Percentiles rank a stretch among this genome's conserved stretches.
phyloP scores from a whole-genome alignment of 371 early-diverging fungal genomes.

The Mortierella sp. region DNA sequence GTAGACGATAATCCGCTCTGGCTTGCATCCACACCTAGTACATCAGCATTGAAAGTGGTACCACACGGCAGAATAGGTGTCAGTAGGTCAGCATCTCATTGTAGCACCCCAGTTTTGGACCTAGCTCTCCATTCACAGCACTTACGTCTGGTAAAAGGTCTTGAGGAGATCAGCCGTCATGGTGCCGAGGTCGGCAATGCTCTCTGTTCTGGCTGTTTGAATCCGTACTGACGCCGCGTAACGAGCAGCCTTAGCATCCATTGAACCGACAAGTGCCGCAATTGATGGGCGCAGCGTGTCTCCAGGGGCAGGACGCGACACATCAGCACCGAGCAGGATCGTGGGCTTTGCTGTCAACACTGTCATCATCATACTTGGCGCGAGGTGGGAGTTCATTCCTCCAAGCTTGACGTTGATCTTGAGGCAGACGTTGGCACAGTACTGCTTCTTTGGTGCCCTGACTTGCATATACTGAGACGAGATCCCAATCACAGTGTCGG shows the following conservation, averaged over 20 bases:
- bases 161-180: slow-evolving; percentile 89
- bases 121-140: too few relatives aligned
- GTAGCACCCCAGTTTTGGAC: background rate
- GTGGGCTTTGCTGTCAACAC: slow-evolving; percentile 79
- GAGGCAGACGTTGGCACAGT: slow-evolving; percentile 76
- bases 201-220: slow-evolving; percentile 88
- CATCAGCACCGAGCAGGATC: slow-evolving; percentile 96
- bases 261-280: slow-evolving; percentile 89
- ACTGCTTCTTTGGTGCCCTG: slow-evolving; percentile 71
- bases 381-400: slow-evolving; percentile 75
- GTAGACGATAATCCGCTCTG: slow-evolving; percentile 92
- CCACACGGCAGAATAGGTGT: too few relatives aligned
- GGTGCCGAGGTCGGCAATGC: slow-evolving; percentile 84
- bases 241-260: slow-evolving; percentile 88
- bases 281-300: slow-evolving; percentile 84
- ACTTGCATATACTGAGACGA: slow-evolving; percentile 93
- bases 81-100: background rate
- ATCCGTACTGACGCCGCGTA: slow-evolving; percentile 86
- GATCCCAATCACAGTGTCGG: slow-evolving; percentile 91
- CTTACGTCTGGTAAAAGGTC: slow-evolving; percentile 74
- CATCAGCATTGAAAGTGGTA: too few relatives aligned
- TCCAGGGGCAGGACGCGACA: slow-evolving; percentile 87
- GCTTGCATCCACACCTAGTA: slow-evolving; percentile 66
- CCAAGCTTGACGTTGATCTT: slow-evolving; percentile 94
- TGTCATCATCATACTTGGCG: slow-evolving; percentile 72